A percentile compares a stretch with the other conserved stretches of the same genome.
phyloP scores from a whole-genome alignment of 1,284 basidiomycete genomes.

The Leccinum ponderosum region DNA sequence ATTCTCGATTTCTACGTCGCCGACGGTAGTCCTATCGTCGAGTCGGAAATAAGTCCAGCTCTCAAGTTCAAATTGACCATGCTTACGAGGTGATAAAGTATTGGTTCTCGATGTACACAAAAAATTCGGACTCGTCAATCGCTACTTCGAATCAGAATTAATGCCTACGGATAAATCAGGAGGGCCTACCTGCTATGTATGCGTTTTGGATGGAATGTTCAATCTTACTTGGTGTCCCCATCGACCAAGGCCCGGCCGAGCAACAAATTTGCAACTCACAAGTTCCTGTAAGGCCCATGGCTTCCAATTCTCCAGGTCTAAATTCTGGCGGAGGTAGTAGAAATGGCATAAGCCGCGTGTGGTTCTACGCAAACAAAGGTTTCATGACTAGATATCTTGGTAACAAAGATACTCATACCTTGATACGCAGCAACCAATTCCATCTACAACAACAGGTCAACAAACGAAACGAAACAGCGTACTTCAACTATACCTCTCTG shows the following conservation, averaged over 20 bases:
- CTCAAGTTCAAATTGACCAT: neutral
- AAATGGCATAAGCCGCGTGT: conserved; percentile 91
- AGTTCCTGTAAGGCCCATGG: conserved; percentile 89
- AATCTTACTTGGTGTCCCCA: conserved; percentile 84
- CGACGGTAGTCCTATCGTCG: conserved; percentile 71
- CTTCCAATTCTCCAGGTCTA: conserved; percentile 76
- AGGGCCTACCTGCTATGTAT: conserved; percentile 76
- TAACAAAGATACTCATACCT: conserved; percentile 48
- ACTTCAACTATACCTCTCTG: conserved; percentile 66
- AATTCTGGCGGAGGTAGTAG: conserved; percentile 94
- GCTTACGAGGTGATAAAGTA: conserved; percentile 95
- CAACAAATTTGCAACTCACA: conserved; percentile 98
- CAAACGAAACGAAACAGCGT: conserved; percentile 15
- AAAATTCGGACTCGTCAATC: conserved; percentile 93
- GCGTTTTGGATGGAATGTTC: conserved; percentile 97
- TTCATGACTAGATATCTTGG: neutral
- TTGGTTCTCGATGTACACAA: conserved; percentile 96
- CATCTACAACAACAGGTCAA: conserved; percentile 52
- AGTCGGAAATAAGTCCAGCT: conserved; percentile 5
- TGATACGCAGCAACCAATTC: conserved; percentile 90
- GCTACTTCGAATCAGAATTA: conserved; percentile 46
- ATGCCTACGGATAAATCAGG: neutral
- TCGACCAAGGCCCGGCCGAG: conserved; percentile 94
- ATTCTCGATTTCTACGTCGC: conserved; percentile 90
- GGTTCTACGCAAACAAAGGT: conserved; percentile 58